Evolutionary conservation across 2,329 filamentous ascomycete genomes (phyloP), one percentile per base, ranked within the genome.

Genomic region (Geosmithia putterillii): DNA sequence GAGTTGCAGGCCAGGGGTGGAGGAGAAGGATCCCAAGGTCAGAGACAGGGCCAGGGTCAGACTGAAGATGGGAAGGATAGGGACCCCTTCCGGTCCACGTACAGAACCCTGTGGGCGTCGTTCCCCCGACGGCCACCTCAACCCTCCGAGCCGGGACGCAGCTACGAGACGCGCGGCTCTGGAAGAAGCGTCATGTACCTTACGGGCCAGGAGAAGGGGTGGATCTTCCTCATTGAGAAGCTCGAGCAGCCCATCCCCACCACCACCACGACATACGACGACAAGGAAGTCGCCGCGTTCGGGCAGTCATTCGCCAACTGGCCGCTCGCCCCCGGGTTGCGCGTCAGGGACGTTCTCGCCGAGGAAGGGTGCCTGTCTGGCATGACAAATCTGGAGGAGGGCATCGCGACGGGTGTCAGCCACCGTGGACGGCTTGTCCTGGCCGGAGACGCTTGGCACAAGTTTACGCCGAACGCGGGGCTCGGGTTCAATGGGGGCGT

Each of bases 91-190:
- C 43, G 57, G 17, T 52, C 57, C 1, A 54, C 48, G 1, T 65
- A 58, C 49, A 48, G 56, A 23, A 56, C 49, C 9, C 47, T 65
- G 35, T 65, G 62, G 60, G 32, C 58, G n/a, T 55, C 56, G 4
- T 51, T 62, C 32, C 57, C 58, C 50, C 46, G 17, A 19, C 18
- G 6, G 41, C 28, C 14, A n/a, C n/a, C n/a, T 35, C 32, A 7
- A 18, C 17, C 38, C 28, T n/a, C 17, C 40, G 8, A 3, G 4
- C 35, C 21, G 7, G 43, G 39, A 3, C 18, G 12, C 15, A 38
- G 34, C n/a, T 37, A 22, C 22, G 45, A 46, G 32, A 38, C 37
- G 4, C 45, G 44, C 22, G 45, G 42, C 4, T 18, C 14, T 3
- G 32, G 25, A 7, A 14, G 17, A 28, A 28, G 42, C 3, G 23